A percentile compares a stretch with the other conserved stretches of the same genome.
Conservation (phyloP, 371 early-diverging fungal genomes). For the Mortierella sp. region DNA sequence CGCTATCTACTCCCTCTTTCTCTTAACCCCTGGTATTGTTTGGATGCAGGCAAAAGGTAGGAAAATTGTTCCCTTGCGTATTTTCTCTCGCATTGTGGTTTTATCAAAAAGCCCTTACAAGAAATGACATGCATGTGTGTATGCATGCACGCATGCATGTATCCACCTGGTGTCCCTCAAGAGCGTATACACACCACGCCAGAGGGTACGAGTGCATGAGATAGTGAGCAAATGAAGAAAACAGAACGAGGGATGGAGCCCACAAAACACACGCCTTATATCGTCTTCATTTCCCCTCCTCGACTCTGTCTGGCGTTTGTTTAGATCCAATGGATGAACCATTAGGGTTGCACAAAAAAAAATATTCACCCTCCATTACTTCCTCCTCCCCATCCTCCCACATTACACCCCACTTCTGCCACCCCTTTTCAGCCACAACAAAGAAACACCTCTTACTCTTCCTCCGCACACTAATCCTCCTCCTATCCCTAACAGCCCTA, state of each 20-base stretch:
- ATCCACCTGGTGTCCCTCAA: background rate
- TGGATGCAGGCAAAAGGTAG: background rate
- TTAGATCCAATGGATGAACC: background rate
- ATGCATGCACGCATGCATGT: background rate
- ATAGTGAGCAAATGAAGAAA: background rate
- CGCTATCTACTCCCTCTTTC: background rate
- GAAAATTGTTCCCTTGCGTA: background rate
- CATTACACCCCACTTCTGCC: background rate
- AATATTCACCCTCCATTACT: background rate
- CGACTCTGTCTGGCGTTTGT: too few species aligned
- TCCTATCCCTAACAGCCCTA: background rate
- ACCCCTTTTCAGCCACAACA: background rate
- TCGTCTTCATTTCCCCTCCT: too few species aligned
- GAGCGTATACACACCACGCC: background rate
- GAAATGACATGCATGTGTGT: background rate
- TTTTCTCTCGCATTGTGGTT: background rate
- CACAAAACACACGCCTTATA: background rate
- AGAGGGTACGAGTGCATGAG: background rate
- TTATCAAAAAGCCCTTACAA: background rate
- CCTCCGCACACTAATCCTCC: slow-evolving; percentile 4
- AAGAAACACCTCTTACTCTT: background rate
- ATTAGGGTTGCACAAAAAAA: background rate
- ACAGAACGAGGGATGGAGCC: background rate
- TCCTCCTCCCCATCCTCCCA: background rate
- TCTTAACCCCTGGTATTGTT: background rate